Evolutionary conservation across 768 basidiomycete species (phyloP), one percentile per base, ranked within the genome.

Genomic region (Lyophyllum atratum): DNA sequence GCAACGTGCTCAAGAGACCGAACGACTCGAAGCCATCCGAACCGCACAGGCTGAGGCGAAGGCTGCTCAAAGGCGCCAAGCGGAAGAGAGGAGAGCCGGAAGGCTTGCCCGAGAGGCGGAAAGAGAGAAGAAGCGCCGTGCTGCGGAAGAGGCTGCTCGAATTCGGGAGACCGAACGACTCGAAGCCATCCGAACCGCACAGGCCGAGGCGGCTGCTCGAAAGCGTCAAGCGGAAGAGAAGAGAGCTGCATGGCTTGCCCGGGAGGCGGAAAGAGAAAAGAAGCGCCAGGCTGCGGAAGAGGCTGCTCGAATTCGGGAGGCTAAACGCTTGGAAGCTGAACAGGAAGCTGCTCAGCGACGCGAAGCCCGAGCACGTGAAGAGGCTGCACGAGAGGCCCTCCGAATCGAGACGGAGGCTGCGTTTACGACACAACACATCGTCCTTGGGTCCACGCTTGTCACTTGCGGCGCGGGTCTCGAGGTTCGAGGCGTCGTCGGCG

Each of bases 391-490:
- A 49, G 25, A 31, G 17, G 48, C 48, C 24, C 51, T 55, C 2
- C 49, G 55, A 6, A 47, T 56, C 11, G 67, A 68, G 58, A 67
- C 68, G 53, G 81, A 84, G 28, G 83, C 81, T 4, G 62, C 71
- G 3, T 72, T 71, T 46, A 76, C 73, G 1, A 71, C 77, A 11
- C 78, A 70, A 52, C 74, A 74, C 48, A 59, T 81, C n/a, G 76
- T 83, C 15, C 72, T 72, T 19, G 79, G 77, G 7, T 72, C 76
- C n/a, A 78, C 75, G 43, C 68, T 85, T 40, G 77, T 82, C 19
- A 81, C 81, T 2, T 85, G 73, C 40, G 72, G 72, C 26, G 77
- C 81, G 2, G 85, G 85, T 5, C 64, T 83, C 33, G 69, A 76
- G n/a, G 70, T 86, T 37, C 68, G 67, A 37, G 64, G 71, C 29